These are phyloP conservation scores for Saccharomycopsis vini DNA, from an alignment of 805 yeast genomes.

Conservation along the genomic window DNA sequence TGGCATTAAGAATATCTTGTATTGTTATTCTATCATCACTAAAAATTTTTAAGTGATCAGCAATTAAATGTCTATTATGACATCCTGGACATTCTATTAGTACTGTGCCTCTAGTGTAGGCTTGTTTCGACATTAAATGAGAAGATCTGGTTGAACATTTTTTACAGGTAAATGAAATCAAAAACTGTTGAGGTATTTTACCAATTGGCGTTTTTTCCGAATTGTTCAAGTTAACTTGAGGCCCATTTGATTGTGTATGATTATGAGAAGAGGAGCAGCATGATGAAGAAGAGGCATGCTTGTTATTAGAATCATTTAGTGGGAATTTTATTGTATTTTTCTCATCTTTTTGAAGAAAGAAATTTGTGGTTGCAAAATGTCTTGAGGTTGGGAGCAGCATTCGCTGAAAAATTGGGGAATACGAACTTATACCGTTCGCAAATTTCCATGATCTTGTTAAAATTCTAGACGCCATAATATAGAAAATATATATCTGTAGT, in stretches of 20 bases:
- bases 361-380: no score
- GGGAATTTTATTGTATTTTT: background rate
- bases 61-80: constrained; percentile 77
- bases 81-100: constrained; percentile 90
- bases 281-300: no score
- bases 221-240: constrained; percentile 1
- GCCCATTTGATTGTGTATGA: no score
- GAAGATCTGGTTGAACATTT: constrained; percentile 75
- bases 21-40: constrained; percentile 70
- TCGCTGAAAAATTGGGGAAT: no score
- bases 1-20: constrained; percentile 64
- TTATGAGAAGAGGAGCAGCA: no score
- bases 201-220: constrained; percentile 9
- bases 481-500: no score
- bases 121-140: constrained; percentile 88
- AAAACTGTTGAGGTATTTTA: constrained; percentile 66
- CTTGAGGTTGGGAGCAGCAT: no score
- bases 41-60: constrained; percentile 80
- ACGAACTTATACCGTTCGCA: no score
- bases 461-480: no score
- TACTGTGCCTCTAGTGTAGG: constrained; percentile 80
- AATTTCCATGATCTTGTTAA: no score
- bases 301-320: background rate
- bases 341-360: no score
- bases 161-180: constrained; percentile 90